phyloP scores from a whole-genome alignment of 805 yeast genomes.

The Ogataea sp. region DNA sequence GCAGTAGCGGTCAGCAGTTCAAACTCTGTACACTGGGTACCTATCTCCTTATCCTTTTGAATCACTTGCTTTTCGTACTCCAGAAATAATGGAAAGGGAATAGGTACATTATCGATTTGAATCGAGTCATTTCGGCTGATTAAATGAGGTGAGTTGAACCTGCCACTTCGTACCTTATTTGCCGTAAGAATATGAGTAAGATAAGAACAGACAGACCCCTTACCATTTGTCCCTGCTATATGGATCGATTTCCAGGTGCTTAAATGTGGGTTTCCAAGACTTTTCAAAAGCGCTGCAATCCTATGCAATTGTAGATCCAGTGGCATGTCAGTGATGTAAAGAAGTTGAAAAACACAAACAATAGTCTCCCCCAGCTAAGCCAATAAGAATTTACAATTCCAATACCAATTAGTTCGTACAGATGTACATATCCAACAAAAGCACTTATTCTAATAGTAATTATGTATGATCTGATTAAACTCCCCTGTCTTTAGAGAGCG shows the following conservation, averaged over 20 bases:
- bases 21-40: constrained; percentile 75
- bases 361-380: too few relatives aligned
- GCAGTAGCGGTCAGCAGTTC: constrained; percentile 85
- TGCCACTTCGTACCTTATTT: constrained; percentile 50
- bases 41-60: constrained; percentile 27
- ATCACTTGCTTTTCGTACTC: constrained; percentile 35
- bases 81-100: constrained; percentile 38
- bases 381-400: too few relatives aligned
- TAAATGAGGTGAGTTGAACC: constrained; percentile 87
- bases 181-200: constrained; percentile 53
- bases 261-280: constrained; percentile 63
- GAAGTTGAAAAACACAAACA: too few relatives aligned
- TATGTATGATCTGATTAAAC: not conserved
- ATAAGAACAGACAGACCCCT: constrained; percentile 88
- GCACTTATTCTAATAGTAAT: not conserved
- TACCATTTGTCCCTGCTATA: constrained; percentile 95
- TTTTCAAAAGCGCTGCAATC: constrained; percentile 33
- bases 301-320: constrained; percentile 55
- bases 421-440: too few relatives aligned
- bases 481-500: too few relatives aligned
- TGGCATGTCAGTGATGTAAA: constrained; percentile 24
- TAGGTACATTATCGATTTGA: constrained; percentile 51
- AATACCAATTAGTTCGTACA: not conserved
- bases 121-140: constrained; percentile 69
- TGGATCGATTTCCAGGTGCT: constrained; percentile 60